Conservation (phyloP, 1,284 basidiomycete species). For the Kalmanozyma brasiliensis region DNA sequence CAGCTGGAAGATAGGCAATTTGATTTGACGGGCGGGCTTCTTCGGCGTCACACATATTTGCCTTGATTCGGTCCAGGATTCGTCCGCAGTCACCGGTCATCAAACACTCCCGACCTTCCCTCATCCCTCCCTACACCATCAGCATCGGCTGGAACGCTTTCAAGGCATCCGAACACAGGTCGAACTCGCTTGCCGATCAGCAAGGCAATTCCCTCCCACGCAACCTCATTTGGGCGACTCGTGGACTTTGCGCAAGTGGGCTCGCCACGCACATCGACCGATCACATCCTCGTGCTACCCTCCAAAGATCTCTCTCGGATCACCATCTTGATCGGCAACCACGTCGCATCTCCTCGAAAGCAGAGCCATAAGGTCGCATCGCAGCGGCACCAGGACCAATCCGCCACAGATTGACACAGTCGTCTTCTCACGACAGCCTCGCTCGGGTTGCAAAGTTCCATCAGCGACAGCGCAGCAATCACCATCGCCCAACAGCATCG, state of each 20-base stretch:
- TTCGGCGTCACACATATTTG: constrained; percentile 18
- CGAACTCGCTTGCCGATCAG: no score
- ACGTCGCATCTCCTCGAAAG: constrained; percentile 24
- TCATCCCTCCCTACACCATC: background rate
- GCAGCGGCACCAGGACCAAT: constrained; percentile 9
- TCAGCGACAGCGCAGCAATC: constrained; percentile 18
- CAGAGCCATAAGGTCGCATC: constrained; percentile 13
- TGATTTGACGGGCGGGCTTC: constrained; percentile 9
- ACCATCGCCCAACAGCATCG: constrained; percentile 4
- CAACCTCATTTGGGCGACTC: background rate
- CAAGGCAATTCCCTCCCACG: background rate
- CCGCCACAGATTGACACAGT: constrained; percentile 1
- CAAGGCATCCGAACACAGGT: background rate
- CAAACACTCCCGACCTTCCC: constrained; percentile 8
- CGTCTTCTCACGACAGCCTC: constrained; percentile 11
- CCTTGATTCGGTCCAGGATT: constrained; percentile 14
- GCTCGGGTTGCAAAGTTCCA: constrained; percentile 24
- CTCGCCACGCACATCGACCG: background rate
- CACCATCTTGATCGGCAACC: constrained; percentile 3
- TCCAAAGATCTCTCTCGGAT: background rate
- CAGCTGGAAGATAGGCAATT: background rate
- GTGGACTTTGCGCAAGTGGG: background rate
- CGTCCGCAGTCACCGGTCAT: constrained; percentile 20
- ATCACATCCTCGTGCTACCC: background rate
- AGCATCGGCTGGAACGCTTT: no score